Evolutionary conservation across 495 filamentous ascomycete genomes (phyloP).

Genomic region (Hypoxylon subgilvum): DNA sequence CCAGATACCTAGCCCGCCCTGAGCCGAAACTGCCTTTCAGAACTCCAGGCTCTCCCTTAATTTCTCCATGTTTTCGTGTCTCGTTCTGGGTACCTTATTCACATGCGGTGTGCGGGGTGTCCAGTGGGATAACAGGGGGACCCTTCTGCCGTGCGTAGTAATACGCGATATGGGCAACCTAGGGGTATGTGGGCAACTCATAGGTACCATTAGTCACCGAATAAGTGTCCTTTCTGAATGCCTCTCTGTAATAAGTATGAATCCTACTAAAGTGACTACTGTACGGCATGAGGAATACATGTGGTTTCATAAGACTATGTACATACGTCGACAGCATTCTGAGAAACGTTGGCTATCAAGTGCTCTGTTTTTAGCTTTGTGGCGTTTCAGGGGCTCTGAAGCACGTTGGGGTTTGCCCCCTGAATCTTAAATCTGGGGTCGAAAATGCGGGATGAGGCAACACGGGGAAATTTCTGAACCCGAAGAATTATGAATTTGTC

Average conservation of each 20-base stretch:
- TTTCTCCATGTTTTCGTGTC: conserved; percentile 22
- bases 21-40: conserved; percentile 24
- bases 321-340: not conserved
- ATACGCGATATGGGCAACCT: conserved; percentile 25
- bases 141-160: conserved; percentile 35
- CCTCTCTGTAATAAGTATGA: too few species aligned
- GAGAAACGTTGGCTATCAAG: not conserved
- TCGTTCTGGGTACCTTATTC: conserved; percentile 7
- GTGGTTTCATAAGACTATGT: not conserved
- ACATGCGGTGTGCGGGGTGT: conserved; percentile 35
- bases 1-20: conserved; percentile 29
- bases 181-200: conserved; percentile 10
- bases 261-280: conserved; percentile 16
- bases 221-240: conserved; percentile 4
- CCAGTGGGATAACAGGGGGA: conserved; percentile 14
- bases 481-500: conserved; percentile 22
- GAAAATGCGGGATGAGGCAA: conserved; percentile 12
- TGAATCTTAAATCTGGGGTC: conserved; percentile 16
- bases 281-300: conserved; percentile 4
- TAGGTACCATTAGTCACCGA: conserved; percentile 30
- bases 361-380: not conserved
- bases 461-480: conserved; percentile 28
- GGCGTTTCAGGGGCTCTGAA: conserved; percentile 3
- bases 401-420: not conserved
- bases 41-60: conserved; percentile 28